These are phyloP conservation scores for Yamadazyma oceani DNA, from an alignment of 1,139 yeast species.

Conservation along the genomic window DNA sequence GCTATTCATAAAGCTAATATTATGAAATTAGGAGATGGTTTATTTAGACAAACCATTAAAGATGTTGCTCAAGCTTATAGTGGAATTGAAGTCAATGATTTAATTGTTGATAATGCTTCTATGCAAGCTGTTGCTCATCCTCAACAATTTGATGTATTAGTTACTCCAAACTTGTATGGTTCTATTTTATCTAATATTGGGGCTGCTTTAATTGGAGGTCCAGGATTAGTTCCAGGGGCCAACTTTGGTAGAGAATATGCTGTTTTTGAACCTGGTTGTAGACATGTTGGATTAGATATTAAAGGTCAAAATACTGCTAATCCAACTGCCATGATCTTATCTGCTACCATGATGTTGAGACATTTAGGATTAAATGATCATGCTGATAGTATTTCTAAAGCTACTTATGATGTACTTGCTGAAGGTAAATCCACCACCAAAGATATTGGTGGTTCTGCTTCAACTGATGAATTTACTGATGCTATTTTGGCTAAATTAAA, in stretches of 20 bases:
- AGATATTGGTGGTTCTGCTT: slow-evolving; percentile 86
- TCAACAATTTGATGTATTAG: slow-evolving; percentile 96
- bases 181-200: slow-evolving; percentile 96
- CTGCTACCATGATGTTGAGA: slow-evolving; percentile 88
- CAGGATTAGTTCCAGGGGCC: slow-evolving; percentile 98
- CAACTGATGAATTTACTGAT: slow-evolving; percentile 92
- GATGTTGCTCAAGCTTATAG: slow-evolving; percentile 91
- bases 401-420: slow-evolving; percentile 85
- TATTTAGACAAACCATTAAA: slow-evolving; percentile 92
- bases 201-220: slow-evolving; percentile 98
- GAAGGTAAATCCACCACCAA: slow-evolving; percentile 79
- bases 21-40: slow-evolving; percentile 98
- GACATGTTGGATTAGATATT: slow-evolving; percentile 98
- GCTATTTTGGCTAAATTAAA: slow-evolving; percentile 71
- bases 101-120: slow-evolving; percentile 98
- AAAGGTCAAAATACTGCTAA: slow-evolving; percentile 93
- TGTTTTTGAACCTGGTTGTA: slow-evolving; percentile 98
- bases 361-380: slow-evolving; percentile 84
- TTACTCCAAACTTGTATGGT: slow-evolving; percentile 98
- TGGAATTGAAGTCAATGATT: slow-evolving; percentile 78
- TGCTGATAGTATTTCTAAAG: slow-evolving; percentile 84
- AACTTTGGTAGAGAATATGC: slow-evolving; percentile 98
- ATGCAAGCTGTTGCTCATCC: slow-evolving; percentile 99
- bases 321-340: slow-evolving; percentile 97
- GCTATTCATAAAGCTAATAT: slow-evolving; percentile 99